Evolutionary conservation across 768 basidiomycete species (phyloP).

Genomic region (Boletus reticulatus): DNA sequence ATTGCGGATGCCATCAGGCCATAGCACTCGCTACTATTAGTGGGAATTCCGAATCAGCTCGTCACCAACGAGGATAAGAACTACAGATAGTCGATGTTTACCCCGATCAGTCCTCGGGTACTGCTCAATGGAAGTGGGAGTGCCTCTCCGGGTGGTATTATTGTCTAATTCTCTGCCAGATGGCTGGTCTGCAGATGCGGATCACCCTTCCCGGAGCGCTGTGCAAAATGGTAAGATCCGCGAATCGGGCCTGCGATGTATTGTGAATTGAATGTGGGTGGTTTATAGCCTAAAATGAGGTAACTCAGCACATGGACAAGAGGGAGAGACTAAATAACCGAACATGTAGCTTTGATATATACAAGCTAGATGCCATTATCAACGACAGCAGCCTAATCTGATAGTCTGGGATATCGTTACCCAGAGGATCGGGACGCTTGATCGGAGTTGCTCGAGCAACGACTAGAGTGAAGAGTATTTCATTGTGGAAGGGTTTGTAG

Average conservation of each 20-base stretch:
- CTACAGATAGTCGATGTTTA: conserved; percentile 58
- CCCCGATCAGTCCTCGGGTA: neutral
- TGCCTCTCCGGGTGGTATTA: too few relatives aligned
- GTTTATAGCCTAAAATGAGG: too few relatives aligned
- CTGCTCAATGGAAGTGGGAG: neutral
- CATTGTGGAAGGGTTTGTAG: conserved; percentile 9
- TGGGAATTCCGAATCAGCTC: neutral
- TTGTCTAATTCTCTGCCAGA: neutral
- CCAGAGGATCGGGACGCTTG: neutral
- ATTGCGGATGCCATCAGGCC: conserved; percentile 49
- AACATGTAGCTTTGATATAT: too few relatives aligned
- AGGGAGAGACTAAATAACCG: too few relatives aligned
- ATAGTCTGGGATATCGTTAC: neutral
- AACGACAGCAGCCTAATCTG: neutral
- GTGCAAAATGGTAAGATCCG: conserved; percentile 61
- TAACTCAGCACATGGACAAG: too few relatives aligned
- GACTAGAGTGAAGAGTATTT: conserved; percentile 4
- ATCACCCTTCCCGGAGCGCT: conserved; percentile 2
- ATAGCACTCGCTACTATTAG: conserved; percentile 51
- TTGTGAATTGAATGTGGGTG: conserved; percentile 37
- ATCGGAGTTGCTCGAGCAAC: neutral
- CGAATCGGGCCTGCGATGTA: conserved; percentile 55
- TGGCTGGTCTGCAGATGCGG: neutral
- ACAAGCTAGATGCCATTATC: neutral
- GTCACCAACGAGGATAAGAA: neutral